A percentile compares a stretch with the other conserved stretches of the same genome.
Evolutionary conservation across 129 eudicot genomes (phyloP).

Genomic region (Flaveria bidentis): DNA sequence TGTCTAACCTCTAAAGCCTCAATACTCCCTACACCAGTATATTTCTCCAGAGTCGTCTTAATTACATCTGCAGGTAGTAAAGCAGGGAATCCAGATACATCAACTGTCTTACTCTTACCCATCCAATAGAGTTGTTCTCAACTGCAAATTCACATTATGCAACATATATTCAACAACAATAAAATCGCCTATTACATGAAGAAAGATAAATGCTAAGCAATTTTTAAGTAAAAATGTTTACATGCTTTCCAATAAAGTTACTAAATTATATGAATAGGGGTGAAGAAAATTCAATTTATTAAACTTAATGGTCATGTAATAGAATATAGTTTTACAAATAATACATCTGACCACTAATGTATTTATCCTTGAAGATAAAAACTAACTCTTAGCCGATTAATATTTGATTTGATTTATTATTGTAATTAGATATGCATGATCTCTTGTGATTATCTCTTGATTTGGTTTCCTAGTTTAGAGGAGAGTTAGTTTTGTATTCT

Average conservation of each 20-base stretch:
- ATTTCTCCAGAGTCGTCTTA: constrained; percentile 42
- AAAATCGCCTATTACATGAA: not conserved
- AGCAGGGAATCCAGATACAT: constrained; percentile 58
- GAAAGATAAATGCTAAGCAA: not conserved
- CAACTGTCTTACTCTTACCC: constrained; percentile 88
- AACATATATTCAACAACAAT: constrained; percentile 21
- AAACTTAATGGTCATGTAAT: not conserved
- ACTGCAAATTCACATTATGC: constrained; percentile 28
- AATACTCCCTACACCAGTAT: constrained; percentile 61
- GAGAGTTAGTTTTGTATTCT: no score
- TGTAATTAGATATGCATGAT: no score
- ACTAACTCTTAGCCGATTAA: no score
- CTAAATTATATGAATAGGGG: not conserved
- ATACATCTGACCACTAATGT: constrained; percentile 9
- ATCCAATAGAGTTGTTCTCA: constrained; percentile 32
- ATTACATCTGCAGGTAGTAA: constrained; percentile 48
- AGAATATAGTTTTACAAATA: not conserved
- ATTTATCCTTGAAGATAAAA: not conserved
- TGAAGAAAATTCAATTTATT: not conserved
- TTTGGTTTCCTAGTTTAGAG: no score
- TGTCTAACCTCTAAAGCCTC: constrained; percentile 62
- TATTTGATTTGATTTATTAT: no score
- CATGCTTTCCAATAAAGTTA: not conserved
- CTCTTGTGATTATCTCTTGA: no score
- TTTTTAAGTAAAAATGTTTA: not conserved